A percentile compares a stretch with the other conserved stretches of the same genome.
phyloP scores from a whole-genome alignment of 2,329 filamentous ascomycete species.

The Cladobotryum protrusum region DNA sequence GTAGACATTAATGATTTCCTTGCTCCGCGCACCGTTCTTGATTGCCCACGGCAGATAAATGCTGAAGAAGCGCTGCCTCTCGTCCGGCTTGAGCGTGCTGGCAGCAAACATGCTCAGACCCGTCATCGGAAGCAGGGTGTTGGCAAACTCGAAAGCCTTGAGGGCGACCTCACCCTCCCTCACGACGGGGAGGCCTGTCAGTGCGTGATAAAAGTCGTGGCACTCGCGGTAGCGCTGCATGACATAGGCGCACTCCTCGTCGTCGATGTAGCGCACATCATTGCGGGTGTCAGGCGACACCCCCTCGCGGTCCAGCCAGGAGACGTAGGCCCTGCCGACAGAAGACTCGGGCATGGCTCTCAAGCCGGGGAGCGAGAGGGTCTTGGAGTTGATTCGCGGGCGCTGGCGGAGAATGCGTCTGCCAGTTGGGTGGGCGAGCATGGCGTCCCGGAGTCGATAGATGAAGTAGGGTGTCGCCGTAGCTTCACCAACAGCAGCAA shows the following conservation, averaged over 20 bases:
- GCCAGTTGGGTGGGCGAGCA: conserved; percentile 79
- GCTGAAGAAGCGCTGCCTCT: conserved; percentile 66
- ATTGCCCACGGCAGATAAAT: conserved; percentile 89
- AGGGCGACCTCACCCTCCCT: conserved; percentile 96
- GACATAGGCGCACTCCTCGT: conserved; percentile 94
- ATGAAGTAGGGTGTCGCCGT: conserved; percentile 96
- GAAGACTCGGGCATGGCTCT: conserved; percentile 65
- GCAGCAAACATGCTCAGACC: conserved; percentile 80
- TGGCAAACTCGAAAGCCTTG: conserved; percentile 96
- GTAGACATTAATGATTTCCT: conserved; percentile 90
- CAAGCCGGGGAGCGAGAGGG: conserved; percentile 59
- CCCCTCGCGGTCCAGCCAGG: conserved; percentile 90
- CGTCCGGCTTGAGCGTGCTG: conserved; percentile 75
- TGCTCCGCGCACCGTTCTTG: conserved; percentile 66
- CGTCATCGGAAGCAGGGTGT: conserved; percentile 92
- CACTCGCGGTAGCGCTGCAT: conserved; percentile 98
- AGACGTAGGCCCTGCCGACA: conserved; percentile 75
- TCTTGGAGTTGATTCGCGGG: conserved; percentile 77
- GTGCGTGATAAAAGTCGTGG: conserved; percentile 95
- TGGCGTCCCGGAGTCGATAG: conserved; percentile 80
- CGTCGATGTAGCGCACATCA: conserved; percentile 81
- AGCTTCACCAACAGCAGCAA: conserved; percentile 88
- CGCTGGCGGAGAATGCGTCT: conserved; percentile 86
- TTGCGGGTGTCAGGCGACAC: conserved; percentile 87
- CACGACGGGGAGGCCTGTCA: conserved; percentile 84